Percentiles rank a stretch among this genome's conserved stretches.
phyloP scores from a whole-genome alignment of 2,329 filamentous ascomycete species.

The Fusarium sp. region DNA sequence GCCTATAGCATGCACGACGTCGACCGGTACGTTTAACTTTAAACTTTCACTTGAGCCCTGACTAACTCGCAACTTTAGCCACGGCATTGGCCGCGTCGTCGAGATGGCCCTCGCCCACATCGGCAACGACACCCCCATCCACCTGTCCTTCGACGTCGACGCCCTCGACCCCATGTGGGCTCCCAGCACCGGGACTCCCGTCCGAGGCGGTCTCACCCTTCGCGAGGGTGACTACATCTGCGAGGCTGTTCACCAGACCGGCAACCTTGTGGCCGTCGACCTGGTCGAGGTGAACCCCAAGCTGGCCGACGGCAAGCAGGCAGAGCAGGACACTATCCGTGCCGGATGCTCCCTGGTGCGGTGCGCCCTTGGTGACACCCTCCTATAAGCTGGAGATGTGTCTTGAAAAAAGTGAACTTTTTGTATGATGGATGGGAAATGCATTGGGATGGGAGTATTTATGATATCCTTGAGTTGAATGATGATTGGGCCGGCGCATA shows the following conservation, averaged over 20 bases:
- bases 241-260: constrained; percentile 84
- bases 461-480: constrained; percentile 45
- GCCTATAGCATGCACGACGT: constrained; percentile 99
- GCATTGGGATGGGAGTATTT: constrained; percentile 29
- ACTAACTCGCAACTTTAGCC: constrained; percentile 57
- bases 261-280: constrained; percentile 82
- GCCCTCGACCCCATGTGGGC: constrained; percentile 97
- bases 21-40: constrained; percentile 72
- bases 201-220: constrained; percentile 91
- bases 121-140: constrained; percentile 93
- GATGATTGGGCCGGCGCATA: constrained; percentile 42
- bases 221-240: constrained; percentile 98
- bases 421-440: constrained; percentile 22
- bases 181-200: constrained; percentile 93
- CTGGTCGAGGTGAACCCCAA: constrained; percentile 85
- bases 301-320: constrained; percentile 71
- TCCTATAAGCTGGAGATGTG: constrained; percentile 67
- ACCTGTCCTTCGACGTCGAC: constrained; percentile 97
- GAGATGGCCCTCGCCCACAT: constrained; percentile 99
- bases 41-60: not conserved
- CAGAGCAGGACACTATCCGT: constrained; percentile 86
- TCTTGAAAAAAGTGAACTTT: not conserved
- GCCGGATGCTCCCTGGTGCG: constrained; percentile 92
- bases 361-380: constrained; percentile 90
- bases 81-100: constrained; percentile 95